These are phyloP conservation scores for Lumnitzera littorea DNA, from an alignment of 345 rosid genomes.

Conservation along the genomic window DNA sequence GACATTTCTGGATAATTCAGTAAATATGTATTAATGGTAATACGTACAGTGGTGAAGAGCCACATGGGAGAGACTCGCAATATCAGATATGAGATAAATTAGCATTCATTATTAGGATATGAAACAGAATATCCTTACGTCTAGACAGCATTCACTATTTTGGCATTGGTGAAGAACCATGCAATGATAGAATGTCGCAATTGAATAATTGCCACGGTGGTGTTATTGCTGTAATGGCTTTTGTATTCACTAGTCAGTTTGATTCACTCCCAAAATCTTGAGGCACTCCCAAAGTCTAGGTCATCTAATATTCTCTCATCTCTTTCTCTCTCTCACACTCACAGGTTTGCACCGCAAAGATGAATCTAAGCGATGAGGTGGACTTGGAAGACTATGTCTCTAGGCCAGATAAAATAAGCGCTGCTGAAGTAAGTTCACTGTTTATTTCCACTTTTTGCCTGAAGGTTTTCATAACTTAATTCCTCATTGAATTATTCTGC, in stretches of 20 bases:
- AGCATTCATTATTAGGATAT: no score
- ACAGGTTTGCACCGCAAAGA: constrained; percentile 98
- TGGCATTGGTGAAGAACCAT: no score
- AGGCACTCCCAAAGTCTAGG: background rate
- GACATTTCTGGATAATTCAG: constrained; percentile 1
- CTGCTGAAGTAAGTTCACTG: constrained; percentile 81
- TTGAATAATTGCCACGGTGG: no score
- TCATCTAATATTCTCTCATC: background rate
- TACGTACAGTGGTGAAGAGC: background rate
- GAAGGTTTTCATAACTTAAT: background rate
- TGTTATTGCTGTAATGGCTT: background rate
- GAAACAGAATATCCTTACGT: no score
- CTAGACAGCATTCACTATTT: no score
- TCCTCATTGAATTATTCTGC: no score
- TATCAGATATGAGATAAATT: no score
- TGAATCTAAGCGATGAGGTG: constrained; percentile 95
- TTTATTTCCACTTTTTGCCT: background rate
- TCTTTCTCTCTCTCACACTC: background rate
- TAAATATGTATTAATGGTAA: background rate
- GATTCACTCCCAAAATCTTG: background rate
- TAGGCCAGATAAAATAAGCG: constrained; percentile 97
- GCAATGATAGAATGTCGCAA: no score
- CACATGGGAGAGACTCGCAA: no score
- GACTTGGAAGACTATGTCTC: constrained; percentile 99
- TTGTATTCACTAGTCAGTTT: background rate